Base-by-base conservation (phyloP, 2,329 filamentous ascomycete species). In the Scorias spongiosa region DNA sequence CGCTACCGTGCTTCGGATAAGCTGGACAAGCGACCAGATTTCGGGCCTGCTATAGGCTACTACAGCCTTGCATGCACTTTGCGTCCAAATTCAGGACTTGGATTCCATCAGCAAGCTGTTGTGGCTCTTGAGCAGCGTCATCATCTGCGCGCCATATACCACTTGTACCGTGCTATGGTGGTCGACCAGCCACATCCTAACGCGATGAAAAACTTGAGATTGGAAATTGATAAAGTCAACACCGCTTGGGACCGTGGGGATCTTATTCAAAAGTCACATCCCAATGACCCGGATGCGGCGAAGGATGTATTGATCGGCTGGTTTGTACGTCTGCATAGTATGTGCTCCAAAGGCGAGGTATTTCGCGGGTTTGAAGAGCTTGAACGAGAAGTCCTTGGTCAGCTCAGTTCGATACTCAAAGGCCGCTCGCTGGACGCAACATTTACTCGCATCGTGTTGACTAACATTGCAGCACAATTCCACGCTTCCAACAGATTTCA, bases 31-130 rank as follows among this genome's bases (percentile, higher is more conserved):
- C 75, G 78, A 49, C 78, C 79, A 43, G 83, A 82, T 54, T 93
- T 84, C 70, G 82, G 82, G 20, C 77, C 77, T 11, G 86, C 89
- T 11, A 71, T 88, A 55, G 80, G 81, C 10, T 94, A 89, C 63
- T 96, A 98, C 62, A 70, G 75, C 44, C 69, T 96, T 47, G 91
- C 91, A 17, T 77, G 80, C 50, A 77, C 82, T 42, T 73, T 96
- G 43, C 75, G 83, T 52, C 86, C 89, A 2, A 70, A 76, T 14
- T 86, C 83, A 39, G 89, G 89, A 28, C 76, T 80, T 49, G 83
- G 86, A 12, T 83, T 93, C 57, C 89, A 98, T 56, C 91, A 96
- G 62, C 78, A 91, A 60, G 88, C 84, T 30, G 84, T 96, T 30
- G 81, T 96, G 46, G 81, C 82, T 47, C 74, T 85, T 40, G 80